Base-by-base conservation (phyloP, 1,139 yeast species). In the Scheffersomyces segobiensis region DNA sequence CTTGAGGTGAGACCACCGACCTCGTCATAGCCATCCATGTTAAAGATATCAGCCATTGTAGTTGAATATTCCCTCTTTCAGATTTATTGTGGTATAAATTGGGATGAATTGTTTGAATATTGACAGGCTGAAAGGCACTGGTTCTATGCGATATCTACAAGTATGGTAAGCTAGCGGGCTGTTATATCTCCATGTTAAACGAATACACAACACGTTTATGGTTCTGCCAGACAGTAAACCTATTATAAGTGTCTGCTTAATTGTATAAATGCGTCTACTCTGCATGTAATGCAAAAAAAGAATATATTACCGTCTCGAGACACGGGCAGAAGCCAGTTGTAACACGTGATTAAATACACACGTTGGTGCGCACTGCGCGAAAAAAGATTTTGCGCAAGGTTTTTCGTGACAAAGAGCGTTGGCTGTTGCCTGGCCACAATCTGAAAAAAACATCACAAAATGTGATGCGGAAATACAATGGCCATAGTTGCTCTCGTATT, bases 21-120 rank as follows among this genome's bases (percentile, higher is more conserved):
- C 56, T 56, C 61, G 51, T 65, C 67, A 52, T 59, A 61, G 56
- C 59, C 64, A 51, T 65, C 67, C 68, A 65, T 65, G 54, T 62
- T 59, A 55, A 65, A 65, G 52, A 65, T 65, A 54, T 65, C 67
- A 10, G 68, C 60, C 67, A 62, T 64, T 52, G 51, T 55, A 48
- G 48, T 19, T 32, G 14, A 10, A 10, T 32, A 10, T 32, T 32
- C 12, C 14, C 42, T 32, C 32, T 24, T 24, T 24, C 42, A 32
- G 42, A 10, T 10, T 2, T 32, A 32, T 2, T 32, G 42, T 32
- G 17, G 42, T 24, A 24, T 7, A 24, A 7, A 10, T 17, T 17
- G 42, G 14, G 42, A 32, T 32, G 42, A 10, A 32, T 10, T 32
- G 42, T 32, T 12, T 32, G 12, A 2, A 32, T 32, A 32, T 32